Conservation (phyloP, 352 stramenopile species). For the Phytophthora melonis region DNA sequence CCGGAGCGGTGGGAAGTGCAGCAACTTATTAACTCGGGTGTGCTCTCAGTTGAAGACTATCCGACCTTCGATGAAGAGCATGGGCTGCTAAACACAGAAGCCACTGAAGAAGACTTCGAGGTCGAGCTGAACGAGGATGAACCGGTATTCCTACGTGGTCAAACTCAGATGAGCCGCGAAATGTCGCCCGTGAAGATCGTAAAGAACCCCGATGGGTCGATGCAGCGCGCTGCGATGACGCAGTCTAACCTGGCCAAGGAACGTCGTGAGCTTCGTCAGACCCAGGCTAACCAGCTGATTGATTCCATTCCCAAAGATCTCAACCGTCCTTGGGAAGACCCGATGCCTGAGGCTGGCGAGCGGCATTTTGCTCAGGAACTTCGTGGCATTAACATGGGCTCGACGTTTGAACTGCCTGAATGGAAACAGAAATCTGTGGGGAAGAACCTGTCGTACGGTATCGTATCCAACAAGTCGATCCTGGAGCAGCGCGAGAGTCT, state of each 20-base stretch:
- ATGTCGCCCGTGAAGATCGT: constrained; percentile 98
- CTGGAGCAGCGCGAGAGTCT: constrained; percentile 97
- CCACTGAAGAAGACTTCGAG: constrained; percentile 90
- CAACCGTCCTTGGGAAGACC: constrained; percentile 98
- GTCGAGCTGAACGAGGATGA: constrained; percentile 98
- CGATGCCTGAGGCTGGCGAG: constrained; percentile 97
- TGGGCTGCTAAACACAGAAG: constrained; percentile 78
- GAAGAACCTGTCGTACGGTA: constrained; percentile 97
- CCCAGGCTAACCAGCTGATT: constrained; percentile 97
- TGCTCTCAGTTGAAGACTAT: constrained; percentile 98
- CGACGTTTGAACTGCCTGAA: constrained; percentile 93
- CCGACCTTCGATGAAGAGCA: constrained; percentile 97
- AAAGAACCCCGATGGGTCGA: constrained; percentile 98
- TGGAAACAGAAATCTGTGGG: constrained; percentile 98
- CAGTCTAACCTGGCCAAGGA: constrained; percentile 98
- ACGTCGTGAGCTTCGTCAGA: constrained; percentile 96
- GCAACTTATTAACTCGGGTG: constrained; percentile 98
- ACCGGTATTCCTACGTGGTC: constrained; percentile 96
- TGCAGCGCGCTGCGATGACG: constrained; percentile 98
- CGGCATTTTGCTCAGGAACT: constrained; percentile 98
- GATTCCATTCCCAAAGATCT: constrained; percentile 98
- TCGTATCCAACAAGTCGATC: constrained; percentile 96
- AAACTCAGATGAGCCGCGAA: constrained; percentile 92
- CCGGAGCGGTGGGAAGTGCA: constrained; percentile 97
- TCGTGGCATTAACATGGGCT: constrained; percentile 91